Percentiles rank a stretch among this genome's conserved stretches.
Conservation (phyloP, 345 rosid genomes). For the Aethionema arabicum region DNA sequence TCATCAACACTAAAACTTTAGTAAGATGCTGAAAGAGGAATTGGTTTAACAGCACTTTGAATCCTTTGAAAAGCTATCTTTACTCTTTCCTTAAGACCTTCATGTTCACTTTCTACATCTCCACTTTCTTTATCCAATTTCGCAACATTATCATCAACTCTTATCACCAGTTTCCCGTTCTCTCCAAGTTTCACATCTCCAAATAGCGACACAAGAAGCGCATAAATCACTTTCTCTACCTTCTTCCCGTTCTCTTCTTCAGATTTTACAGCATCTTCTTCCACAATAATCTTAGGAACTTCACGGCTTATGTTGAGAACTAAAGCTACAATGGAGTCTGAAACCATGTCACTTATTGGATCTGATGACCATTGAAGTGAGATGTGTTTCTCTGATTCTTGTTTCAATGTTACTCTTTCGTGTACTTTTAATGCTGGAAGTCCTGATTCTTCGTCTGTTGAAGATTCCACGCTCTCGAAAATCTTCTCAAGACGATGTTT, state of each 20-base stretch:
- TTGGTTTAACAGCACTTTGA: conserved; percentile 76
- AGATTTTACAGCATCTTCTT: conserved; percentile 54
- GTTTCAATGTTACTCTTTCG: conserved; percentile 69
- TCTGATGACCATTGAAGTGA: conserved; percentile 86
- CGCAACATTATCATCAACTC: conserved; percentile 77
- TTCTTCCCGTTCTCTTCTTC: conserved; percentile 68
- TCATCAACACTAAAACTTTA: neutral
- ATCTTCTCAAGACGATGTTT: conserved; percentile 82
- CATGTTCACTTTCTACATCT: conserved; percentile 84
- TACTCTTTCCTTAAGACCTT: conserved; percentile 84
- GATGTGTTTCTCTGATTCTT: conserved; percentile 79
- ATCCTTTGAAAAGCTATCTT: conserved; percentile 60
- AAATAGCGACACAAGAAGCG: conserved; percentile 81
- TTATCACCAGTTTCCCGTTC: conserved; percentile 68
- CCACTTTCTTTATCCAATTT: conserved; percentile 78
- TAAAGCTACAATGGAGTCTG: conserved; percentile 85
- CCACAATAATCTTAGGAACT: conserved; percentile 65
- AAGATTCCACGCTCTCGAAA: conserved; percentile 72
- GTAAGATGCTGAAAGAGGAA: conserved; percentile 51
- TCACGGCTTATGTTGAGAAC: conserved; percentile 73
- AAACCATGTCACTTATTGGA: conserved; percentile 91
- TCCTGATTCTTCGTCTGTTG: conserved; percentile 71
- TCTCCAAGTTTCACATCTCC: conserved; percentile 88
- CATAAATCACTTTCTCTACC: conserved; percentile 73
- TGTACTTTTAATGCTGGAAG: conserved; percentile 65